Conservation (phyloP, 441 rosid genomes). For the Gossypium laxum region DNA sequence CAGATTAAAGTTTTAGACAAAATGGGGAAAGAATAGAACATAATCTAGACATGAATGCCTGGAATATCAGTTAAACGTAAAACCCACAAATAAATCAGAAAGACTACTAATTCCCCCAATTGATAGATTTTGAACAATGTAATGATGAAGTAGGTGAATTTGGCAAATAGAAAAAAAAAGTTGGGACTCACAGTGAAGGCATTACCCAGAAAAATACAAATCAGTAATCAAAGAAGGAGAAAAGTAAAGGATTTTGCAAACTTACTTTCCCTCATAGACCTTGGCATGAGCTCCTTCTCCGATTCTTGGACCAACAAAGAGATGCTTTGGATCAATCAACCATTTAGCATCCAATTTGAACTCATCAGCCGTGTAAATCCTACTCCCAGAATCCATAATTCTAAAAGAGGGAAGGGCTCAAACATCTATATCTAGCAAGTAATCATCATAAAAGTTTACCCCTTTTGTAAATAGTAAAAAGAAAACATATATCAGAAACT, state of each 20-base stretch:
- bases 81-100: neutral
- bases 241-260: conserved; percentile 20
- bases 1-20: neutral
- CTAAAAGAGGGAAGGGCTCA: conserved; percentile 17
- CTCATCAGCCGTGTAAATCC: conserved; percentile 38
- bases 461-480: neutral
- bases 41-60: neutral
- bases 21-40: neutral
- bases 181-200: neutral
- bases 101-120: neutral
- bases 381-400: conserved; percentile 48
- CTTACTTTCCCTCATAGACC: conserved; percentile 94
- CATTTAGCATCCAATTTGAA: conserved; percentile 66
- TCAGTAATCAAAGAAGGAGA: too few relatives aligned
- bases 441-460: conserved; percentile 1
- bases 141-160: neutral
- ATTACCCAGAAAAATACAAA: too few relatives aligned
- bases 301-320: conserved; percentile 85
- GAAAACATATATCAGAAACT: neutral
- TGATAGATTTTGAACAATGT: neutral
- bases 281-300: conserved; percentile 97
- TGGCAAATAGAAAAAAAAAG: neutral
- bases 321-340: conserved; percentile 74
- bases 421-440: conserved; percentile 12
- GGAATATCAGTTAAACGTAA: neutral